Evolutionary conservation across 23 red algal species (phyloP), one percentile per base, ranked within the genome.

Genomic region (Agarophyton chilense): DNA sequence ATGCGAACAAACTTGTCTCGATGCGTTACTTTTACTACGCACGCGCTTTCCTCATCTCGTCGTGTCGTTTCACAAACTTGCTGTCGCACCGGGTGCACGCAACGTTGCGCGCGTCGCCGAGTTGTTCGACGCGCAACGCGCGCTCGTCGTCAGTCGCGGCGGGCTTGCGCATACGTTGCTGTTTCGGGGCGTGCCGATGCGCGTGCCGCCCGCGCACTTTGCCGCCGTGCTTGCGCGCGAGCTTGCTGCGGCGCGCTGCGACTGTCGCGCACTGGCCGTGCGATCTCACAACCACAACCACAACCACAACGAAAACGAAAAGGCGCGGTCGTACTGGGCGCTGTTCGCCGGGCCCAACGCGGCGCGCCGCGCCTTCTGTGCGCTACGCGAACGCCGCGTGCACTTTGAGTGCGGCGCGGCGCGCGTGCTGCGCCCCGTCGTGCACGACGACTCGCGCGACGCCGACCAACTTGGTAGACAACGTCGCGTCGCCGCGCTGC

Each of bases 361-460:
- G 9, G 36, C 54, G 28, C 63, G 60, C 4, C 16, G 36, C 24
- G 82, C 82, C 12, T 87, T 73, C 65, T 29, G 0, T 4, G 33
- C 36, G 2, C 2, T 73, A 1, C 28, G n/a, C 32, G 36, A 60
- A 11, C 29, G 11, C 6, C 10, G 21, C 13, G 44, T 71, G 54
- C 68, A 41, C 61, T 74, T 87, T 47, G 44, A 6, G n/a, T n/a
- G n/a, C n/a, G n/a, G n/a, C n/a, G n/a, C n/a, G n/a, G n/a, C n/a
- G n/a, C n/a, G n/a, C n/a, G n/a, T n/a, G n/a, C n/a, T n/a, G n/a
- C n/a, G n/a, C n/a, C n/a, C n/a, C n/a, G n/a, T n/a, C 56, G 67
- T 87, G 24, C 82, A 87, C 46, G 82, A 87, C 19, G 82, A 87
- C 36, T 72, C 82, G 47, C 55, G 64, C 22, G 82, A 87, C 45